phyloP scores from a whole-genome alignment of 768 basidiomycete species.

The Neoboletus brunneissimus region DNA sequence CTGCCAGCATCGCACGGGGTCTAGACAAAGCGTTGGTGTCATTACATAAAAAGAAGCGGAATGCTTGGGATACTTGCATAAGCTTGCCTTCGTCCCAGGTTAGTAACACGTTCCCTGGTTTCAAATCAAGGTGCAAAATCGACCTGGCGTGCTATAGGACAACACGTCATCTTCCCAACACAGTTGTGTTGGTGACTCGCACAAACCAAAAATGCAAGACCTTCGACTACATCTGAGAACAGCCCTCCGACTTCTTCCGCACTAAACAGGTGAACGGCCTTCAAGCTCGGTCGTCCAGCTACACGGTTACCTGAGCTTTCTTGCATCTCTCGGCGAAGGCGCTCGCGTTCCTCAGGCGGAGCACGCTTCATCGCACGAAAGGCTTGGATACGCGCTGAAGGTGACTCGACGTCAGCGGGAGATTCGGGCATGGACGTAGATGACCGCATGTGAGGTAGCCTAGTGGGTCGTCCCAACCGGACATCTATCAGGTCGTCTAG shows the following conservation, averaged over 20 bases:
- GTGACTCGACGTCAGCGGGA: conserved; percentile 44
- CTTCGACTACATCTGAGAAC: conserved; percentile 83
- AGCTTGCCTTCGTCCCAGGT: conserved; percentile 87
- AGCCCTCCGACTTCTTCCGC: conserved; percentile 79
- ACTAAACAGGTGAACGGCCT: conserved; percentile 80
- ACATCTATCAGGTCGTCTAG: conserved; percentile 84
- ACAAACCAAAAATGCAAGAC: conserved; percentile 80
- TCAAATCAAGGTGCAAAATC: conserved; percentile 90
- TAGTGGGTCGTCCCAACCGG: conserved; percentile 61
- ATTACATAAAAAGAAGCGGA: neutral
- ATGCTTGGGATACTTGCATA: conserved; percentile 49
- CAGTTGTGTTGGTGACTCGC: neutral
- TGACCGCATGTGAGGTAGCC: conserved; percentile 41
- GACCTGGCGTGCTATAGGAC: conserved; percentile 66
- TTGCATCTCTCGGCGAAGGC: conserved; percentile 53
- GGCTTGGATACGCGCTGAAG: conserved; percentile 71
- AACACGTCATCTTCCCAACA: conserved; percentile 6
- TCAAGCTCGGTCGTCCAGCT: conserved; percentile 43
- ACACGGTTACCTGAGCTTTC: conserved; percentile 26
- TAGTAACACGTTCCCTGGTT: conserved; percentile 89
- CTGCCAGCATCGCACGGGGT: conserved; percentile 91
- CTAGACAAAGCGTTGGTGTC: conserved; percentile 35
- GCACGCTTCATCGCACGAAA: conserved; percentile 70
- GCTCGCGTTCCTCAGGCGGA: conserved; percentile 59
- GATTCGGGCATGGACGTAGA: conserved; percentile 20